A percentile compares a stretch with the other conserved stretches of the same genome.
phyloP scores from a whole-genome alignment of 768 basidiomycete species.

The Kwoniella europaea region DNA sequence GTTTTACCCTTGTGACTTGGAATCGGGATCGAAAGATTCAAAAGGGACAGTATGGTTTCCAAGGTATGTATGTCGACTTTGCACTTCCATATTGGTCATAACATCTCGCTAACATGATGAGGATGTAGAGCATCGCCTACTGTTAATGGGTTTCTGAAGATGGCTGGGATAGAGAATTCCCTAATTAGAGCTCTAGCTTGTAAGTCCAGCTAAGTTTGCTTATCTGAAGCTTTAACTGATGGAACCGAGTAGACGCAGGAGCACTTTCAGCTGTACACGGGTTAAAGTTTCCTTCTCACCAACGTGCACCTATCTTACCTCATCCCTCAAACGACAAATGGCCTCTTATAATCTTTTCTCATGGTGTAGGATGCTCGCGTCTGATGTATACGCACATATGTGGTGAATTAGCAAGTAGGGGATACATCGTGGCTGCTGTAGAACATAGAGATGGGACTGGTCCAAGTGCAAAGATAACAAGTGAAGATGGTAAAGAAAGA shows the following conservation, averaged over 20 bases:
- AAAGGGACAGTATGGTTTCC: conserved; percentile 30
- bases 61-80: conserved; percentile 6
- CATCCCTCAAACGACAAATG: conserved; percentile 20
- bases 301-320: conserved; percentile 21
- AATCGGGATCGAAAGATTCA: not conserved
- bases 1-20: conserved; percentile 28
- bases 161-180: conserved; percentile 23
- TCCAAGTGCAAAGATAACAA: conserved; percentile 55
- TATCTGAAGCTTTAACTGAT: no score
- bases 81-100: not conserved
- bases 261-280: conserved; percentile 32
- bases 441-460: conserved; percentile 82
- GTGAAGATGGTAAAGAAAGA: conserved; percentile 24
- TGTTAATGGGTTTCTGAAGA: conserved; percentile 25
- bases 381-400: conserved; percentile 75
- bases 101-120: not conserved
- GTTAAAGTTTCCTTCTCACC: conserved; percentile 28
- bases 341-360: conserved; percentile 78
- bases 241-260: conserved; percentile 1
- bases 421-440: conserved; percentile 75
- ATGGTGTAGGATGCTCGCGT: conserved; percentile 75
- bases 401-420: conserved; percentile 72
- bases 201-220: not conserved
- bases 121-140: conserved; percentile 15
- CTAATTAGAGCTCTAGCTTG: conserved; percentile 19